These are phyloP conservation scores for Themeda triandra DNA, from an alignment of 176 grass and related monocot genomes.

Conservation along the genomic window DNA sequence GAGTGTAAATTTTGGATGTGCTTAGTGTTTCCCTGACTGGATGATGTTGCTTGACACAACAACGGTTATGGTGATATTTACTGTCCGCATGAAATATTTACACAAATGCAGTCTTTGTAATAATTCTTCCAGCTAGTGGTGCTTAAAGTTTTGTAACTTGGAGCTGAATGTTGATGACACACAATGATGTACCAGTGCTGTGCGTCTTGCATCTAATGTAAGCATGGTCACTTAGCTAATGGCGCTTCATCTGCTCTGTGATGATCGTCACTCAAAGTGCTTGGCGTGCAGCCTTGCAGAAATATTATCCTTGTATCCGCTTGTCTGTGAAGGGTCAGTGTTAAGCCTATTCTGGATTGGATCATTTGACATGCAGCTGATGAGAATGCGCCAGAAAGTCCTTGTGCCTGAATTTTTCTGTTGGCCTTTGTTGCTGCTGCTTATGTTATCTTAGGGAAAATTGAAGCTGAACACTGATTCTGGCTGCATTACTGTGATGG, in stretches of 20 bases:
- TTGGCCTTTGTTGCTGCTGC: neutral
- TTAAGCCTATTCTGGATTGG: constrained; percentile 1
- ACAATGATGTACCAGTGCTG: neutral
- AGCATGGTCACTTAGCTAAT: neutral
- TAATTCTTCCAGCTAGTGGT: neutral
- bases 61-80: neutral
- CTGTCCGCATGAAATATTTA: neutral
- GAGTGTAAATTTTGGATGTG: constrained; percentile 8
- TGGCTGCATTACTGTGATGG: neutral
- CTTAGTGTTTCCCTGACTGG: neutral
- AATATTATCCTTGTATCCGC: constrained; percentile 17
- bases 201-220: neutral
- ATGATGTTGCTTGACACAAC: neutral
- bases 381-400: neutral
- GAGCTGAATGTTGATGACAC: constrained; percentile 12
- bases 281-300: neutral
- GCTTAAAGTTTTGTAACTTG: neutral
- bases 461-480: constrained; percentile 18
- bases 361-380: constrained; percentile 1
- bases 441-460: neutral
- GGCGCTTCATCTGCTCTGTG: constrained; percentile 5
- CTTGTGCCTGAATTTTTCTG: neutral
- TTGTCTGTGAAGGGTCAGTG: neutral
- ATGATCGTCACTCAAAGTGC: neutral
- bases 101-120: neutral